A percentile compares a stretch with the other conserved stretches of the same genome.
Conservation (phyloP, 2,329 filamentous ascomycete genomes). For the Botrytis deweyae region DNA sequence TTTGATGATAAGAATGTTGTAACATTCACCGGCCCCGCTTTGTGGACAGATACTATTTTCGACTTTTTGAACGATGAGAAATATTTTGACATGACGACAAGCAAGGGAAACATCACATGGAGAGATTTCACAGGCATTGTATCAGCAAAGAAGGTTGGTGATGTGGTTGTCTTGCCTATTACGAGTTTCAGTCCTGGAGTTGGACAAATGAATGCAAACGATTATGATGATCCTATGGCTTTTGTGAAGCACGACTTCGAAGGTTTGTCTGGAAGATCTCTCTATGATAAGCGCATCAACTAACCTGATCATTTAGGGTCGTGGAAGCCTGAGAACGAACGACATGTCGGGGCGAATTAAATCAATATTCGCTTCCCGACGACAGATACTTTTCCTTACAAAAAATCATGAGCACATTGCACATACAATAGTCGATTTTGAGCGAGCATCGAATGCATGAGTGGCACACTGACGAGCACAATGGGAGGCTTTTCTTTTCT, state of each 20-base stretch:
- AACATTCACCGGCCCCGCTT: constrained; percentile 88
- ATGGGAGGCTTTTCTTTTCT: not conserved
- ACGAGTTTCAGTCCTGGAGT: constrained; percentile 97
- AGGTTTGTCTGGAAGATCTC: constrained; percentile 59
- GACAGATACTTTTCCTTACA: not conserved
- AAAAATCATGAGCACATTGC: constrained; percentile 10
- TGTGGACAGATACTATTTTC: constrained; percentile 94
- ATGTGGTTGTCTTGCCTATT: constrained; percentile 91
- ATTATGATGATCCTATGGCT: constrained; percentile 89
- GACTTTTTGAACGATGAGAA: constrained; percentile 88
- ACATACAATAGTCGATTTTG: constrained; percentile 1
- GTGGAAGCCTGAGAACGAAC: constrained; percentile 72
- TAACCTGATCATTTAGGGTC: constrained; percentile 51
- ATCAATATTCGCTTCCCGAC: not conserved
- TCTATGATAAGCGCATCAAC: not conserved
- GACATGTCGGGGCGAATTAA: constrained; percentile 58
- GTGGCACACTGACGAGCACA: constrained; percentile 17
- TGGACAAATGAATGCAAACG: constrained; percentile 85
- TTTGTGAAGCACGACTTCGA: constrained; percentile 98
- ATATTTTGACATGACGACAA: constrained; percentile 75
- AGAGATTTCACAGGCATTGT: constrained; percentile 87
- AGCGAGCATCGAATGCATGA: constrained; percentile 24
- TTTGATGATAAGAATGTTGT: constrained; percentile 69
- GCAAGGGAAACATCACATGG: constrained; percentile 75
- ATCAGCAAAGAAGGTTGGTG: constrained; percentile 80